phyloP scores from a whole-genome alignment of 2,329 filamentous ascomycete genomes.

The Rutstroemia sp. region DNA sequence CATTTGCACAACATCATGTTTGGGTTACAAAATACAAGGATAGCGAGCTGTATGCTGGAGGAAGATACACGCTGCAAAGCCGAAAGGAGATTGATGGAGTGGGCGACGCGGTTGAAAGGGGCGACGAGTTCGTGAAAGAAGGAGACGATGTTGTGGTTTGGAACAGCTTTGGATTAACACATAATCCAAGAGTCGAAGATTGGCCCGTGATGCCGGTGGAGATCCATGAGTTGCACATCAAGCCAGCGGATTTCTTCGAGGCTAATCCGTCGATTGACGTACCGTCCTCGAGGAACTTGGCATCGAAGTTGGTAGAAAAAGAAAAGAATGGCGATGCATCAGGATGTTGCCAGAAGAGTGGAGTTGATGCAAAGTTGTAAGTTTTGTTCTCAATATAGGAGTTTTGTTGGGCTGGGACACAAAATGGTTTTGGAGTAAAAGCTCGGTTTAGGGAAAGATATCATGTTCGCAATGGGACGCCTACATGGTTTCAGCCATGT shows the following conservation, averaged over 20 bases:
- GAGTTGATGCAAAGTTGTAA: too few species aligned
- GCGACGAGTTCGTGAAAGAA: conserved; percentile 66
- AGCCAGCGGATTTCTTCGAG: conserved; percentile 44
- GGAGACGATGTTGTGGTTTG: conserved; percentile 83
- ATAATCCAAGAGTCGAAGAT: conserved; percentile 84
- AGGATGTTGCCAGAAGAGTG: too few species aligned
- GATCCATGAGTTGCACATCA: conserved; percentile 63
- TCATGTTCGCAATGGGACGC: too few species aligned
- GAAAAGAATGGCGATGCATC: conserved; percentile 20
- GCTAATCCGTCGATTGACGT: conserved; percentile 43
- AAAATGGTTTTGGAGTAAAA: too few species aligned
- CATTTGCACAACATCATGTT: conserved; percentile 78
- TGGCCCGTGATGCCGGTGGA: conserved; percentile 76
- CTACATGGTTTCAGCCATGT: too few species aligned
- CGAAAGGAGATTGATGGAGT: conserved; percentile 23
- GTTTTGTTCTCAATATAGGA: too few species aligned
- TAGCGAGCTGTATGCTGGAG: conserved; percentile 29
- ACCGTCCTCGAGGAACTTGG: conserved; percentile 7
- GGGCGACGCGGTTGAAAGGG: conserved; percentile 68
- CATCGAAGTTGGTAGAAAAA: background rate
- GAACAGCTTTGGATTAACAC: conserved; percentile 86
- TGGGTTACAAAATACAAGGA: conserved; percentile 80
- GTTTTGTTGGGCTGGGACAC: too few species aligned
- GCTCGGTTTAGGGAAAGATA: too few species aligned
- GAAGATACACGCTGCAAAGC: conserved; percentile 29